Percentiles rank a stretch among this genome's conserved stretches.
Evolutionary conservation across 495 filamentous ascomycete species (phyloP).

Genomic region (Choiromyces venosus): DNA sequence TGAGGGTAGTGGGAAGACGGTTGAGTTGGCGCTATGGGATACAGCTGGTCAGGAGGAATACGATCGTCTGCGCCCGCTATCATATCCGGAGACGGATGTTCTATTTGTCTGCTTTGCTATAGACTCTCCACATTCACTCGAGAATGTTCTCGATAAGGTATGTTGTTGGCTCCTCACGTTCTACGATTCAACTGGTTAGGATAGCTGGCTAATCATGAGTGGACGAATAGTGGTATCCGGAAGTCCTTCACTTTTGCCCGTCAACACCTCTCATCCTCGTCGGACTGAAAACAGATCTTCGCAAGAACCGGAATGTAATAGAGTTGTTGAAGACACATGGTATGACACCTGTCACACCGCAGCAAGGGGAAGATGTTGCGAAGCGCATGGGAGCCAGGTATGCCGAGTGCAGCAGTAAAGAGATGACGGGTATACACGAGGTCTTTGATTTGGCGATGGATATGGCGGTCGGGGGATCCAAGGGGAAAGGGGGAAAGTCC

Average conservation of each 20-base stretch:
- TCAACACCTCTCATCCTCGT: constrained; percentile 93
- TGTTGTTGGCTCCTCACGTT: constrained; percentile 24
- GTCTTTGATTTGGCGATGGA: constrained; percentile 88
- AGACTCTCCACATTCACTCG: constrained; percentile 94
- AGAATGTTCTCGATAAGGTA: constrained; percentile 99
- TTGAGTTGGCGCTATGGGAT: constrained; percentile 96
- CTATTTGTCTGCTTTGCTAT: constrained; percentile 99
- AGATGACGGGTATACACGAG: constrained; percentile 90
- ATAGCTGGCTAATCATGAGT: constrained; percentile 24
- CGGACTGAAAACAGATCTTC: constrained; percentile 93
- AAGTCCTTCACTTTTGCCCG: constrained; percentile 97
- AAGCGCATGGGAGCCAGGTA: constrained; percentile 88
- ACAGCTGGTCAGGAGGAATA: constrained; percentile 99
- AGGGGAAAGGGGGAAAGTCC: constrained; percentile 32
- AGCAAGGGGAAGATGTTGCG: constrained; percentile 83
- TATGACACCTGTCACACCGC: constrained; percentile 82
- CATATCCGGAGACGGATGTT: constrained; percentile 95
- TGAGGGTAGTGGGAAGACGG: constrained; percentile 76
- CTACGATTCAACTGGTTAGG: constrained; percentile 12
- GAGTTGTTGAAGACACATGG: constrained; percentile 97
- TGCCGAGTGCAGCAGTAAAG: constrained; percentile 97
- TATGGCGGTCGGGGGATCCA: constrained; percentile 61
- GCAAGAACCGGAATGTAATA: constrained; percentile 88
- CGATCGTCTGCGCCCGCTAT: constrained; percentile 87
- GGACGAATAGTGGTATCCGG: constrained; percentile 81